Evolutionary conservation across 176 grass and related monocot species (phyloP).

Genomic region (Triticum timopheevii): DNA sequence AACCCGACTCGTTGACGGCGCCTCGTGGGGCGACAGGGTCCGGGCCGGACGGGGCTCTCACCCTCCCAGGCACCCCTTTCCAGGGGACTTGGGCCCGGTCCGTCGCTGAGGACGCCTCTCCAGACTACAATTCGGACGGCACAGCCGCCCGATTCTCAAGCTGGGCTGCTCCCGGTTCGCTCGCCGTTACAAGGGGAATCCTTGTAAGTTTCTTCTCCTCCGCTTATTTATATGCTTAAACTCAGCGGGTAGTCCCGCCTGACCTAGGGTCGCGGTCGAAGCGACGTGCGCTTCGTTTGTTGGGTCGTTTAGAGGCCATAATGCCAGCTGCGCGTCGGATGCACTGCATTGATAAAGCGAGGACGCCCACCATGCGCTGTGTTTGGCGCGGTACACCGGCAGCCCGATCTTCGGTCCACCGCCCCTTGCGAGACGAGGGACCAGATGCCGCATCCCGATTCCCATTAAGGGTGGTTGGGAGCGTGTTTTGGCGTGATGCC

Average conservation of each 20-base stretch:
- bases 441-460: slow-evolving; percentile 4
- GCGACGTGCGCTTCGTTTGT: too few species aligned
- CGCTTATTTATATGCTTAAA: slow-evolving; percentile 9
- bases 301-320: too few species aligned
- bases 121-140: slow-evolving; percentile 25
- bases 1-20: slow-evolving; percentile 53
- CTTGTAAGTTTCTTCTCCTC: slow-evolving; percentile 10
- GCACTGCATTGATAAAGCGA: too few species aligned
- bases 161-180: not conserved
- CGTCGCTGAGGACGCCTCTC: too few species aligned
- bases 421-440: too few species aligned
- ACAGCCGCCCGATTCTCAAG: not conserved
- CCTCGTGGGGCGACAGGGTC: slow-evolving; percentile 60
- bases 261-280: not conserved
- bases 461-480: too few species aligned
- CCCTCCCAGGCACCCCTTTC: slow-evolving; percentile 51
- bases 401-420: too few species aligned
- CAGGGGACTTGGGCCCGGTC: slow-evolving; percentile 28
- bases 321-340: too few species aligned
- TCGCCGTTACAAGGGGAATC: slow-evolving; percentile 10
- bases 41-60: slow-evolving; percentile 54
- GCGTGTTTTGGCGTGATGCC: not conserved
- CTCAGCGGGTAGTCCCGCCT: not conserved
- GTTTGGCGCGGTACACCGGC: too few species aligned
- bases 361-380: too few species aligned